Evolutionary conservation across 768 basidiomycete species (phyloP), one percentile per base, ranked within the genome.

Genomic region (Pulveroboletus ravenelii): DNA sequence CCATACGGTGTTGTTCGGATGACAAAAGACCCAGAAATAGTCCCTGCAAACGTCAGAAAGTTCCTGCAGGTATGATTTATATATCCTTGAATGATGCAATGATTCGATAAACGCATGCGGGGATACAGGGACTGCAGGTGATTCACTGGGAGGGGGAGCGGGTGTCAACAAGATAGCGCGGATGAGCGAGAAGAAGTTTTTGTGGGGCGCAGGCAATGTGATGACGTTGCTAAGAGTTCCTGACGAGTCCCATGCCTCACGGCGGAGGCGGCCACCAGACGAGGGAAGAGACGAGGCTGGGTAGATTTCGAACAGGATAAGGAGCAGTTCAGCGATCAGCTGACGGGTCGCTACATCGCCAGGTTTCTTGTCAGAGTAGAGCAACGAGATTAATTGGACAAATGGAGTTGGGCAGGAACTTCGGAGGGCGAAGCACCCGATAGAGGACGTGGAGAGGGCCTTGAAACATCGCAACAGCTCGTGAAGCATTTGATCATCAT

Each of bases 291-390:
- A 76, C 0, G 84, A 80, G 3, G 78, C 60, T 3, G 93, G 92
- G 61, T 92, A 97, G 14, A 98, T 70, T 3, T 97, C 93, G 62
- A 94, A 95, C 7, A 97, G 74, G 49, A 87, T 76, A n/a, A 85
- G 74, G 42, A 97, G 74, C 14, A 99, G 74, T 47, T 98, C 96
- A 38, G 89, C 72, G 34, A 99, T 94, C 48, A 97, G 79, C 61
- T 94, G 92, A 31, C 94, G 83, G 5, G 90, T 87, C 4, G 84
- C 80, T 9, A 98, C 76, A 35, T 99, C 96, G 39, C 96, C 96
- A 0, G 96, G 96, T 65, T 94, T 96, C 75, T 98, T 98, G 74
- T 98, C 95, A 4, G 93, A 95, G 68, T 91, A 98, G 2, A 98
- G 75, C 14, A 98, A 78, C 9, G 82, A 72, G 15, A 94, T 77